Conservation (phyloP, 495 filamentous ascomycete genomes). For the Aspergillus baeticus region DNA sequence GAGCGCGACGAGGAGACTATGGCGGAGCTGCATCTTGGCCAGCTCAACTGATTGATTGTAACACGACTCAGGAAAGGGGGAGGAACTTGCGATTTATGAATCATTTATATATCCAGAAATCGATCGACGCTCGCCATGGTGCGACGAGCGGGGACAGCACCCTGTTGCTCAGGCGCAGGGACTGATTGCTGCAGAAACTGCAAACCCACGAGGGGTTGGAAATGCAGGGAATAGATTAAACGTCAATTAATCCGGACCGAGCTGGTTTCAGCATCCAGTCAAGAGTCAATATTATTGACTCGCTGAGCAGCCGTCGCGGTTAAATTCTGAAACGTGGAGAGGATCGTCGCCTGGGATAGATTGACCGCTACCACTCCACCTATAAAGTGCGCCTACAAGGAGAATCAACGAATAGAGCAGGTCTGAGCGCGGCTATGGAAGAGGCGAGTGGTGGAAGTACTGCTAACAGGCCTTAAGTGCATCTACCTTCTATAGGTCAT, state of each 20-base stretch:
- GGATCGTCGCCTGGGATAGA: background rate
- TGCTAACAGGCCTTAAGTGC: no score
- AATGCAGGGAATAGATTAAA: conserved; percentile 3
- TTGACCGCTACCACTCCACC: background rate
- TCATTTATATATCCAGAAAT: no score
- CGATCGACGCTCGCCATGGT: background rate
- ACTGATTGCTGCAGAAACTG: background rate
- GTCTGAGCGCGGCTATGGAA: background rate
- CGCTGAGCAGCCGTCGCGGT: background rate
- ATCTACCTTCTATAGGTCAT: no score
- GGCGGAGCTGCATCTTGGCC: conserved; percentile 3
- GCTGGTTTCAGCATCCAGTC: background rate
- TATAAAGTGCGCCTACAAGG: background rate
- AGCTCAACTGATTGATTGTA: background rate
- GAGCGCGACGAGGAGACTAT: background rate
- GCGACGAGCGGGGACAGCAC: background rate
- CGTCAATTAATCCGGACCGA: background rate
- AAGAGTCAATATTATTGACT: conserved; percentile 1
- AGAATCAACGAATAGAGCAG: background rate
- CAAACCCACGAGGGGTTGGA: background rate
- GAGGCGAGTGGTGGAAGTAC: background rate
- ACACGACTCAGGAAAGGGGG: background rate
- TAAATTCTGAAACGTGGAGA: conserved; percentile 11
- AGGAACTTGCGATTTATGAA: background rate
- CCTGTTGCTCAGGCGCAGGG: background rate